These are phyloP conservation scores for Aspergillus eucalypticola DNA, from an alignment of 2,329 filamentous ascomycete species.

Conservation along the genomic window DNA sequence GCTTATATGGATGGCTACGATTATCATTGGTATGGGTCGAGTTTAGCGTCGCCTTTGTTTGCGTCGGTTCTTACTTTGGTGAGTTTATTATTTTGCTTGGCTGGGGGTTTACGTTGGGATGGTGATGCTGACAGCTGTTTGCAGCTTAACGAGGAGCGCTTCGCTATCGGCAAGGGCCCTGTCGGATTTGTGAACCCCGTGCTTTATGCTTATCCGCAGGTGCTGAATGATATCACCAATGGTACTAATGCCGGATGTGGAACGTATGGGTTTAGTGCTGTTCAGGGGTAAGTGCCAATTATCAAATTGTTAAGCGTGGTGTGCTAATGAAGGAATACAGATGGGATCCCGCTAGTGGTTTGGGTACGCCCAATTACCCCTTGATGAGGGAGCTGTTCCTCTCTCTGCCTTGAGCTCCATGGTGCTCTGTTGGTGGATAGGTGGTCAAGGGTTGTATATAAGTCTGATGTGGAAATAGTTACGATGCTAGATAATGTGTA, in stretches of 20 bases:
- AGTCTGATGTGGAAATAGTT: not conserved
- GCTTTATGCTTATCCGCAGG: slow-evolving; percentile 37
- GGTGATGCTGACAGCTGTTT: not conserved
- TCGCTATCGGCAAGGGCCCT: slow-evolving; percentile 48
- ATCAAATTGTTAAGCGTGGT: not conserved
- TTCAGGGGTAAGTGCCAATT: slow-evolving; percentile 21
- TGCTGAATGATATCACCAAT: slow-evolving; percentile 46
- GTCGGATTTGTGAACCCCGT: slow-evolving; percentile 57
- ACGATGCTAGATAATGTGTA: not conserved
- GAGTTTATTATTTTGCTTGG: slow-evolving; percentile 7
- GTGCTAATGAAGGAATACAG: slow-evolving; percentile 2
- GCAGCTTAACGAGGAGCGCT: slow-evolving; percentile 52
- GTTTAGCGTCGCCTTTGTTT: slow-evolving; percentile 31
- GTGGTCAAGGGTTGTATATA: not conserved
- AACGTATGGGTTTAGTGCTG: slow-evolving; percentile 30
- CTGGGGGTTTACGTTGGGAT: not conserved
- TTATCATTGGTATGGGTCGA: slow-evolving; percentile 29
- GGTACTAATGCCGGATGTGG: slow-evolving; percentile 35
- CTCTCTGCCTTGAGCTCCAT: slow-evolving; percentile 16
- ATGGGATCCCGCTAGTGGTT: slow-evolving; percentile 35
- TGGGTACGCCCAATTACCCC: slow-evolving; percentile 35
- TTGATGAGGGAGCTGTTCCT: slow-evolving; percentile 34
- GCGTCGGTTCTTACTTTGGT: slow-evolving; percentile 34
- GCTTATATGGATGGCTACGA: slow-evolving; percentile 22
- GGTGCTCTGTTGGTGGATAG: not conserved